Evolutionary conservation across 352 stramenopile genomes (phyloP), one percentile per base, ranked within the genome.

Genomic region (Phytophthora syringae): DNA sequence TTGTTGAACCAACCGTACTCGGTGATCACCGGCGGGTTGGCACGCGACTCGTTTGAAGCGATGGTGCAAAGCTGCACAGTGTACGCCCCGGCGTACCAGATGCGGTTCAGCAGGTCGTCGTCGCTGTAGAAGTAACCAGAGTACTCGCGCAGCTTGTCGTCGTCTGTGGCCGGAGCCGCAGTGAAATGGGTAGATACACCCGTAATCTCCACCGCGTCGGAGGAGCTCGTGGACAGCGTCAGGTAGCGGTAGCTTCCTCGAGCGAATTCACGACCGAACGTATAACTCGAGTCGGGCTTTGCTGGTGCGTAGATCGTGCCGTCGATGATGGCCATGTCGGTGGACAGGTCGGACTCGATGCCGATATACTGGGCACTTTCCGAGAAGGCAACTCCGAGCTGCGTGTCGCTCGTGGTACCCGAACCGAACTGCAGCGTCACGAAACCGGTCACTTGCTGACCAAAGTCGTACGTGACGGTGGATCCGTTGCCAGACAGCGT

Each of bases 1-100:
- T 74, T 76, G 40, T 76, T 79, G 45, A 68, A 65, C 67, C 71
- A 79, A 6, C 71, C 71, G 36, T 72, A 79, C 61, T 52, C 37
- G 1, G 62, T 67, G 49, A 79, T 79, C 15, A 57, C 71, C 6
- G 71, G 62, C 7, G 63, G 66, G 21, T 64, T 74, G 0, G 62
- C 71, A 18, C 71, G 61, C 2, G 73, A 74, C n/a, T 79, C 73
- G 28, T 74, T 81, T 3, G 70, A 64, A 15, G 57, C 50, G 49
- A 81, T 69, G 24, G 62, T 62, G 59, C 69, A 78, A 1, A 81
- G 51, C 54, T 81, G 73, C 5, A 76, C 60, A 9, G 70, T 81
- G 55, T 81, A 81, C 24, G 62, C 73, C 18, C 70, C 70, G 0
- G 73, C 69, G 54, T 79, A 78, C 70, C 65, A 81, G 42, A 81